Percentiles rank a stretch among this genome's conserved stretches.
Evolutionary conservation across 441 rosid genomes (phyloP).

Genomic region (Gossypium trilobum): DNA sequence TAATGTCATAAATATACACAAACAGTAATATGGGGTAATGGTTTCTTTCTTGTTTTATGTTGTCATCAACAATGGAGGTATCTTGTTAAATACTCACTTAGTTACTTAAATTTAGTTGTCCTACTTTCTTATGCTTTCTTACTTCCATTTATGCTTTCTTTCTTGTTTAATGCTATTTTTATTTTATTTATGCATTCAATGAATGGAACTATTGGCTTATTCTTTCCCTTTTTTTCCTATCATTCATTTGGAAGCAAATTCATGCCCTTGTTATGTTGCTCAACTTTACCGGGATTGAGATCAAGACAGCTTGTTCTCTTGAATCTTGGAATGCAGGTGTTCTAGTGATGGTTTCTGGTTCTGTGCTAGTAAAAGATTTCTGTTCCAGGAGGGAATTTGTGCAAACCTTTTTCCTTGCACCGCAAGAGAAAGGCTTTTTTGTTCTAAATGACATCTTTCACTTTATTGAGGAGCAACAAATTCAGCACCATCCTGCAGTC

Average conservation of each 20-base stretch:
- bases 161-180: not conserved
- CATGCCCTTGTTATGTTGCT: slow-evolving; percentile 58
- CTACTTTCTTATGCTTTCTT: not conserved
- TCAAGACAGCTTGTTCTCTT: slow-evolving; percentile 56
- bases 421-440: slow-evolving; percentile 79
- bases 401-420: slow-evolving; percentile 88
- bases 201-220: slow-evolving; percentile 1
- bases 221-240: not conserved
- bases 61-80: not conserved
- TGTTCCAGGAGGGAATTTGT: slow-evolving; percentile 58
- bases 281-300: slow-evolving; percentile 51
- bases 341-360: slow-evolving; percentile 78
- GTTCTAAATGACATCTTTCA: slow-evolving; percentile 82
- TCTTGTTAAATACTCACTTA: not conserved
- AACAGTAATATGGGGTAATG: not conserved
- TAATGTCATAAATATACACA: not conserved
- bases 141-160: not conserved
- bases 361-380: slow-evolving; percentile 46
- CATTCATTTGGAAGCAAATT: slow-evolving; percentile 54
- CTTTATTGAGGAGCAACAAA: slow-evolving; percentile 49
- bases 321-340: slow-evolving; percentile 83
- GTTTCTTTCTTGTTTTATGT: not conserved
- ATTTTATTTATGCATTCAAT: not conserved
- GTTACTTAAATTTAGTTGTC: not conserved
- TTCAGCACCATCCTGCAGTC: slow-evolving; percentile 43